Base-by-base conservation (phyloP, 805 yeast species). In the Starmera quercuum region DNA sequence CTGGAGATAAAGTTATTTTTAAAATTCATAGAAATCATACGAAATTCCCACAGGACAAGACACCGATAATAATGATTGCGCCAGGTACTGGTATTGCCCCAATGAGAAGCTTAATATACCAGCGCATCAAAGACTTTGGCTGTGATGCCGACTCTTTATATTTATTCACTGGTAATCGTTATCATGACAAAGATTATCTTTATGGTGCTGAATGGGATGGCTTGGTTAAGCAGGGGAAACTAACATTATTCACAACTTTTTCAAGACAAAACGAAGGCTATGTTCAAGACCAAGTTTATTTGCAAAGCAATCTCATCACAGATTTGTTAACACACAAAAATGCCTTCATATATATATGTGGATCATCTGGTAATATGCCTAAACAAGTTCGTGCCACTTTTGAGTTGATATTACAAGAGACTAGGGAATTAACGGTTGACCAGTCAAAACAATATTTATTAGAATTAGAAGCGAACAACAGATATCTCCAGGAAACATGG, bases 21-120 rank as follows among this genome's bases (percentile, higher is more conserved):
- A 68, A 73, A 18, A 41, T 80, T 7, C 68, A 71, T 36, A 53
- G 58, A 20, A 72, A 78, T 40, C 54, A 63, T 11, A 41, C 76
- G 29, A 56, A 56, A 26, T 59, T 70, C 11, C 53, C 32, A 8
- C 57, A 29, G 53, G 20, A 42, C 4, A 40, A 51, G 4, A 51
- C 39, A 3, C 83, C 95, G 0, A 58, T 83, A 18, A 59, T 92
- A 4, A 63, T 90, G 71, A 68, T 90, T 4, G 81, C 90, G 2
- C 95, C 98, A 0, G 99, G 98, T 4, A 94, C 97, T 0, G 99
- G 99, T 2, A 66, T 92, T 9, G 98, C 99, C 1, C 98, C 98
- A 2, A 76, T 90, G 71, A 73, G 85, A 47, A 71, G 84, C 1
- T 49, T 88, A 26, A 67, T 90, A 11, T 73, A 73, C 28, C 47